These are phyloP conservation scores for Volvox carteri DNA, from an alignment of 163 green algal genomes.

Conservation along the genomic window DNA sequence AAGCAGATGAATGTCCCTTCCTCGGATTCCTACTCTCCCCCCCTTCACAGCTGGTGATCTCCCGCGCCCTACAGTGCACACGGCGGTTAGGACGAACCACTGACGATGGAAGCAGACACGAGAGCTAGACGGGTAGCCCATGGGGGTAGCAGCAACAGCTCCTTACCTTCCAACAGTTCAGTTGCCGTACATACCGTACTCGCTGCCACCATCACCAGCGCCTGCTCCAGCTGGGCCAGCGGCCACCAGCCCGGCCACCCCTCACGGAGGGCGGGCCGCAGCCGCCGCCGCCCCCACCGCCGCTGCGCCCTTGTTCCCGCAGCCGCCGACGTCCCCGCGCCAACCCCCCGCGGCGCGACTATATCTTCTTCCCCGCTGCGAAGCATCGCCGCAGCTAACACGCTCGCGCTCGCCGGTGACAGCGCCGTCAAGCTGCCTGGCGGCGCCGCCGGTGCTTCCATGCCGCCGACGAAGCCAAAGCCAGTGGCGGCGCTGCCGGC, in stretches of 20 bases:
- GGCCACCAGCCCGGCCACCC: conserved; percentile 32
- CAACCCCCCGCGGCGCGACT: background rate
- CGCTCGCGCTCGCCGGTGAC: background rate
- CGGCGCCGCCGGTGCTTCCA: background rate
- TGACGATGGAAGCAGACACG: no score
- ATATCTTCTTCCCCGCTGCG: background rate
- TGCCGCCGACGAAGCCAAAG: background rate
- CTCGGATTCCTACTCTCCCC: no score
- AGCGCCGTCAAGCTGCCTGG: background rate
- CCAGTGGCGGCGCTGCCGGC: background rate
- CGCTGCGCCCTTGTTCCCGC: no score
- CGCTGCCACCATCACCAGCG: conserved; percentile 13
- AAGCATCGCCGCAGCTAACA: background rate
- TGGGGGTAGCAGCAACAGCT: no score
- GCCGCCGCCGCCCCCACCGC: background rate
- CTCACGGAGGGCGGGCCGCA: background rate
- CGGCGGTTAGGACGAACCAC: no score
- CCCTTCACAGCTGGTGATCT: no score
- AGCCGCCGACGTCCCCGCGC: background rate
- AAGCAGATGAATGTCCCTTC: no score
- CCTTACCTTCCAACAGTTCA: conserved; percentile 46
- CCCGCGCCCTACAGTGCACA: no score
- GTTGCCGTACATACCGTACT: background rate
- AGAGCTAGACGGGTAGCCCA: no score
- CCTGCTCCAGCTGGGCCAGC: background rate